These are phyloP conservation scores for Pestalotiopsis sp. DNA, from an alignment of 2,329 filamentous ascomycete species.

Conservation along the genomic window DNA sequence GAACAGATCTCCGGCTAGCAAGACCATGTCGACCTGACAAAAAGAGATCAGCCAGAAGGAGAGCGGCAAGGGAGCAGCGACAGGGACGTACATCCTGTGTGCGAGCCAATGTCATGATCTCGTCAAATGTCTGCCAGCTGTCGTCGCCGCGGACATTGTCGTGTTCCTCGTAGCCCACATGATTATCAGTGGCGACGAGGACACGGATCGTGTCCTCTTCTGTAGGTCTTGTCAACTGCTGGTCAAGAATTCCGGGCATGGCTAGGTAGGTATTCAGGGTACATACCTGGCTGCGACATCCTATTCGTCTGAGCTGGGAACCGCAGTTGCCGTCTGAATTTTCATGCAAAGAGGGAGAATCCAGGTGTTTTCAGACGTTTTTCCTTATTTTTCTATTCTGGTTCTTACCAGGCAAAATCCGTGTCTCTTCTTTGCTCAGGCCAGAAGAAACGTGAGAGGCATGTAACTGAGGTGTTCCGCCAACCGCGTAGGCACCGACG, in stretches of 20 bases:
- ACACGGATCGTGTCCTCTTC: conserved; percentile 88
- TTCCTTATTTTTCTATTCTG: too few species aligned
- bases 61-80: neutral
- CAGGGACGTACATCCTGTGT: conserved; percentile 67
- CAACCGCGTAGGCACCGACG: conserved; percentile 8
- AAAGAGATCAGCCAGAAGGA: conserved; percentile 4
- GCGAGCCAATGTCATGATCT: conserved; percentile 87
- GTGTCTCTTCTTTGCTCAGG: neutral
- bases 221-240: conserved; percentile 23
- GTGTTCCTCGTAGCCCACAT: conserved; percentile 95
- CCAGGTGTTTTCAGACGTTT: too few species aligned
- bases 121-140: conserved; percentile 95
- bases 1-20: conserved; percentile 92
- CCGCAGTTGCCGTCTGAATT: too few species aligned
- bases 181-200: conserved; percentile 91
- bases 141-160: conserved; percentile 95
- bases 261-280: neutral
- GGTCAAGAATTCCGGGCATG: neutral
- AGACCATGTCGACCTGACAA: conserved; percentile 84
- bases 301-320: neutral
- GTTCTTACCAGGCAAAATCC: neutral
- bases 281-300: conserved; percentile 30
- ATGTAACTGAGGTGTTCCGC: neutral
- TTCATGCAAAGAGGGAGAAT: too few species aligned
- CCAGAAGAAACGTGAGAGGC: neutral